Evolutionary conservation across 2,329 filamentous ascomycete species (phyloP), one percentile per base, ranked within the genome.

Genomic region (Pseudogymnoascus sp.): DNA sequence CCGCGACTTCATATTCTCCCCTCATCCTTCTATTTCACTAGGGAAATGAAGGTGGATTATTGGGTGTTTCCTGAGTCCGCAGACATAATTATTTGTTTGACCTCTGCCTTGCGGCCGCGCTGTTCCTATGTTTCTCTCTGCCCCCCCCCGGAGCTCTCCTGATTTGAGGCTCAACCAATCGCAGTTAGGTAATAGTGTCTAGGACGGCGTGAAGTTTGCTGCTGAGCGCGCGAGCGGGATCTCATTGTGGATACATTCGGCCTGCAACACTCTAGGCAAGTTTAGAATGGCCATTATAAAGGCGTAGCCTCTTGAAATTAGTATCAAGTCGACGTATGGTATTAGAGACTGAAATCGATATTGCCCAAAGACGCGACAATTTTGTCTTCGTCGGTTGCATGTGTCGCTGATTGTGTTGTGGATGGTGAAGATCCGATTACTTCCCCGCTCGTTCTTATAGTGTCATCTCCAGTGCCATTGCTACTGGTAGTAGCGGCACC

Each of bases 321-420:
- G 47, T 20, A 32, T 28, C 28, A 54, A 32, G 25, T 20, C 28
- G 28, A 14, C 16, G 14, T 34, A 54, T 32, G n/a, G 28, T 20
- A 62, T 81, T 75, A 86, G 68, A 86, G 85, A 71, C 79, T 84
- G 64, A 86, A 82, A 72, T 86, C 82, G 66, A 86, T 80, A 69
- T 82, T 78, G 62, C 80, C 82, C 74, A 86, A 75, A 64, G 80
- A 76, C 34, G 81, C 76, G 66, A 81, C 78, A 74, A 76, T 78
- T 74, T 77, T 84, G 62, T 77, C 79, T 67, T 80, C 78, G 66
- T 79, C 77, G 20, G 75, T 70, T 65, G 64, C 65, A 5, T 34
- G 28, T 54, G 47, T 54, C 32, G 28, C 28, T 2, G 73, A 70
- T 58, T 71, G 65, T 72, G 38, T 73, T 71, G 61, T 75, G 68